Base-by-base conservation (phyloP, 2,329 filamentous ascomycete genomes). In the Thyridium curvatum region DNA sequence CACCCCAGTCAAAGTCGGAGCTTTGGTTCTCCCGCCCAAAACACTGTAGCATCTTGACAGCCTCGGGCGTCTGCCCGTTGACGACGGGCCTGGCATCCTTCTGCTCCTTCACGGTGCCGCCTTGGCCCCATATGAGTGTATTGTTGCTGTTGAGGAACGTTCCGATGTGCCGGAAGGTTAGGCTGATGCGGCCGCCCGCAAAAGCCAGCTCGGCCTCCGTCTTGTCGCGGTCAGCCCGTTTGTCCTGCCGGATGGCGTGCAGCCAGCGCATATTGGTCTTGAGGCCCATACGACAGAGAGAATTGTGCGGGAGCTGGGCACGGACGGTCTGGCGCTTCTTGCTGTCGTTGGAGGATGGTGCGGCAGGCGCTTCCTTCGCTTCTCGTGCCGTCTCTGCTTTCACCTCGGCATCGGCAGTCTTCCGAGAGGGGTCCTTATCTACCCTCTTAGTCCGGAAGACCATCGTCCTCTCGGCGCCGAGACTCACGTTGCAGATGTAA, bases 381-480 rank as follows among this genome's bases (percentile, higher is more conserved):
- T 55, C 51, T 35, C 47, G 34, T 41, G 42, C 54, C 51, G 38
- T 46, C 31, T 52, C 47, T 15, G 50, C 30, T 42, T 43, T 31
- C 8, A 44, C 41, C 8, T 49, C 26, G n/a, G 43, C 4, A 40
- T 29, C 31, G 48, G 18, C 38, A 15, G 30, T 37, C 29, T 37
- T 48, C 17, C 42, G 50, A 39, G 55, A 58, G 41, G 48, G 53
- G 50, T 62, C 61, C 53, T 65, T 71, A 21, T 66, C 64, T 31
- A 55, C 56, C 45, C 84, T 84, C 64, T 94, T 95, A 10, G 84
- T 91, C 37, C 93, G 80, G 29, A 98, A 76, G 0, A 86, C 74
- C 90, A 97, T 96, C 3, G 81, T 90, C 38, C 93, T 74, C 62
- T 94, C 82, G 1, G 91, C 90, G 2, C 93, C 93, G n/a, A 97